phyloP scores from a whole-genome alignment of 768 basidiomycete species.

The Tylopilus sp. region DNA sequence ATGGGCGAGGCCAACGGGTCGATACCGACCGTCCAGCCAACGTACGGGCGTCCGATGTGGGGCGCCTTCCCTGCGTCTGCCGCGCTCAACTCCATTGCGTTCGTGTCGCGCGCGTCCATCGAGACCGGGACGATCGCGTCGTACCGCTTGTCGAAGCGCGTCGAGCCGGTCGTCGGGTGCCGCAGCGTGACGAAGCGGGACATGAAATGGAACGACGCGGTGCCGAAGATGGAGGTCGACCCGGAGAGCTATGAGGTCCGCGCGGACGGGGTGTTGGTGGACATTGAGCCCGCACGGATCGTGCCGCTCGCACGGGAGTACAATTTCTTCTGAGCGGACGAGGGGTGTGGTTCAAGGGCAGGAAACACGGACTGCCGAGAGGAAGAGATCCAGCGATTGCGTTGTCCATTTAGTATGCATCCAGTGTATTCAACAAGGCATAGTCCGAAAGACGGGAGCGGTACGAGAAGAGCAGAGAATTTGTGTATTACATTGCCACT shows the following conservation, averaged over 20 bases:
- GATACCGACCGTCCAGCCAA: conserved; percentile 93
- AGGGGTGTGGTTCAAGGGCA: not conserved
- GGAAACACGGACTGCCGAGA: not conserved
- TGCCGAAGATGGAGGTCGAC: conserved; percentile 85
- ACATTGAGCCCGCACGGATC: conserved; percentile 67
- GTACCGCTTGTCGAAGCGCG: conserved; percentile 69
- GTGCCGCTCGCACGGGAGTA: conserved; percentile 71
- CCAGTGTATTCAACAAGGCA: not conserved
- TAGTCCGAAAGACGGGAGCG: not conserved
- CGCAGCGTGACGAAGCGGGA: conserved; percentile 75
- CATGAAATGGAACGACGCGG: conserved; percentile 89
- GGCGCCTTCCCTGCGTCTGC: conserved; percentile 74
- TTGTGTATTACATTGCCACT: conserved; percentile 15
- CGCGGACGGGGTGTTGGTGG: conserved; percentile 74
- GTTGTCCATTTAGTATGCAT: conserved; percentile 3
- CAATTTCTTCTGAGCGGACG: conserved; percentile 68
- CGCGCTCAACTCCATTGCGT: conserved; percentile 79
- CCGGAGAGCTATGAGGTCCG: conserved; percentile 86
- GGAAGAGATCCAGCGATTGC: not conserved
- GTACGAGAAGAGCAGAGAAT: conserved; percentile 2
- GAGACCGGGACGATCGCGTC: conserved; percentile 51
- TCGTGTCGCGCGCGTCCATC: conserved; percentile 78
- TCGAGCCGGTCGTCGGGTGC: conserved; percentile 75
- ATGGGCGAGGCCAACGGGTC: conserved; percentile 98
- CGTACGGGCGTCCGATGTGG: conserved; percentile 91